Percentiles rank a stretch among this genome's conserved stretches.
phyloP scores from a whole-genome alignment of 495 filamentous ascomycete species.

The Neurospora sp. region DNA sequence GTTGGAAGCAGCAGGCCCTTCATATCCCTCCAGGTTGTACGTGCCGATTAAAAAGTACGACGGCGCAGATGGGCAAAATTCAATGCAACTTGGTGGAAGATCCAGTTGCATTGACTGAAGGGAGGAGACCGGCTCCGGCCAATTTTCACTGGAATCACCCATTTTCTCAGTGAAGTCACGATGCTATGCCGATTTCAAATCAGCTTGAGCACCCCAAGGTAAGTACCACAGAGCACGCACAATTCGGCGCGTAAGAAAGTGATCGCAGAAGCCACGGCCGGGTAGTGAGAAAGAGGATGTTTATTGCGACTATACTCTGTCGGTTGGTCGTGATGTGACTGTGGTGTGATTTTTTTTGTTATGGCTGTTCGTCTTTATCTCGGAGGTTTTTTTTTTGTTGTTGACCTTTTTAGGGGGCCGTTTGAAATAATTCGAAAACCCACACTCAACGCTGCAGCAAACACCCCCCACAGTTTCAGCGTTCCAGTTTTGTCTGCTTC shows the following conservation, averaged over 20 bases:
- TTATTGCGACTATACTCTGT: neutral
- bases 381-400: neutral
- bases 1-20: constrained; percentile 4
- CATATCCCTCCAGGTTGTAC: constrained; percentile 59
- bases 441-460: neutral
- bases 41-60: constrained; percentile 75
- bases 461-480: neutral
- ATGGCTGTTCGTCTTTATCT: neutral
- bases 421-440: neutral
- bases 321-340: neutral
- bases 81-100: constrained; percentile 72
- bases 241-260: neutral
- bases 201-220: neutral
- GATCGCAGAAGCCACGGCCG: neutral
- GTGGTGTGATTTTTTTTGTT: neutral
- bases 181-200: neutral
- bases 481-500: neutral
- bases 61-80: constrained; percentile 58
- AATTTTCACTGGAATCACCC: neutral
- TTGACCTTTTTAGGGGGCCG: neutral
- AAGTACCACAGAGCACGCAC: neutral
- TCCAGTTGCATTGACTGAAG: constrained; percentile 36
- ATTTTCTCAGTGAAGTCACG: neutral
- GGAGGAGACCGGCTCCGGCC: constrained; percentile 17
- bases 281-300: neutral